A percentile compares a stretch with the other conserved stretches of the same genome.
These are phyloP conservation scores for Epichloe sylvatica DNA, from an alignment of 2,329 filamentous ascomycete genomes.

Conservation along the genomic window DNA sequence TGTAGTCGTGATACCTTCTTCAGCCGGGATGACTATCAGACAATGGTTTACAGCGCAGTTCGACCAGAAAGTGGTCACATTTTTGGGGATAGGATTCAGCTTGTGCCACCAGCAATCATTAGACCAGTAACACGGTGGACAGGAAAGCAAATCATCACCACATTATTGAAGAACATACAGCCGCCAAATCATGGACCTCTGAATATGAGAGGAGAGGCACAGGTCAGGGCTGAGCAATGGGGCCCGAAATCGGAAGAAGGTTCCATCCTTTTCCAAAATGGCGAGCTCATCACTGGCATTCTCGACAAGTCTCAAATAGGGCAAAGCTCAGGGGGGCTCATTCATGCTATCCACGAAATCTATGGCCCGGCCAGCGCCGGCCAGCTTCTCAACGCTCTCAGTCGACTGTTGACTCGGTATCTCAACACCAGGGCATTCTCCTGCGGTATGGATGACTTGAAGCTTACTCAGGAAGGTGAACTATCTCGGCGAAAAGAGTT, in stretches of 20 bases:
- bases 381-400: conserved; percentile 76
- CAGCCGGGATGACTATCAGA: conserved; percentile 73
- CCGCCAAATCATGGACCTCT: conserved; percentile 63
- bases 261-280: conserved; percentile 67
- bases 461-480: conserved; percentile 71
- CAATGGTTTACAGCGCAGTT: conserved; percentile 81
- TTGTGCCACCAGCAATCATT: conserved; percentile 66
- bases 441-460: conserved; percentile 92
- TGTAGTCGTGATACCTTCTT: conserved; percentile 90
- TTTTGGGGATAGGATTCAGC: conserved; percentile 64
- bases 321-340: conserved; percentile 74
- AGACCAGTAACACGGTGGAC: conserved; percentile 81
- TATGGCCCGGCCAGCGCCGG: conserved; percentile 82
- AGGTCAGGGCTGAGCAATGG: conserved; percentile 71
- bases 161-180: conserved; percentile 81
- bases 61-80: conserved; percentile 86
- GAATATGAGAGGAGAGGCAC: conserved; percentile 65
- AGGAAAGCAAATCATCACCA: conserved; percentile 90
- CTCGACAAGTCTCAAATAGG: conserved; percentile 94
- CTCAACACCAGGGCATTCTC: conserved; percentile 91
- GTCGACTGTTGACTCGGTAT: conserved; percentile 75
- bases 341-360: conserved; percentile 85
- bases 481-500: conserved; percentile 54
- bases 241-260: conserved; percentile 64
- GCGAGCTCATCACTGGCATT: conserved; percentile 79